Conservation (phyloP, 495 filamentous ascomycete species). For the Penicillium flavigenum region DNA sequence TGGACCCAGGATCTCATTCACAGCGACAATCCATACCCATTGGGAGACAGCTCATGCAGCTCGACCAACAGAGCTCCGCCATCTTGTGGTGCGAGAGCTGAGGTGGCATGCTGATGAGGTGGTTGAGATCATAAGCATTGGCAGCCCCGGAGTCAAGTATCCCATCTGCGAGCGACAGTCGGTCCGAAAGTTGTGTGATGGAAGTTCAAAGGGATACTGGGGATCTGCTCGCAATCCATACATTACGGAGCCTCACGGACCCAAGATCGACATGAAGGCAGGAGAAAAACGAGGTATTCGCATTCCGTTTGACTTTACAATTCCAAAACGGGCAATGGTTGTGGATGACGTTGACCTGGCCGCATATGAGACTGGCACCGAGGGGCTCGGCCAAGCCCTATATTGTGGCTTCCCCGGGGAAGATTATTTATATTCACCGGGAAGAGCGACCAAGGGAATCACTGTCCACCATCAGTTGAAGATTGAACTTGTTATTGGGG, state of each 20-base stretch:
- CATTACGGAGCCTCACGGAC: background rate
- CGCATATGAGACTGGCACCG: background rate
- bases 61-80: background rate
- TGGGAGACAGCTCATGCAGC: background rate
- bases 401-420: background rate
- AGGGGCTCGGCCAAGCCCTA: background rate
- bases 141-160: background rate
- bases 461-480: background rate
- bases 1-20: slow-evolving; percentile 1
- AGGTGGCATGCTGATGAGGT: slow-evolving; percentile 1
- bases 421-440: no score
- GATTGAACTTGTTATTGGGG: background rate
- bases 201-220: background rate
- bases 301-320: background rate
- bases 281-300: background rate
- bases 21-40: background rate
- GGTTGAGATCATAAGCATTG: slow-evolving; percentile 3
- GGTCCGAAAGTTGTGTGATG: background rate
- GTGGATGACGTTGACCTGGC: slow-evolving; percentile 3
- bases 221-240: background rate
- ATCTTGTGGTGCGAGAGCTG: slow-evolving; percentile 3
- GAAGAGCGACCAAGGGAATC: background rate
- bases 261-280: background rate
- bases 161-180: background rate
- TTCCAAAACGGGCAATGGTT: background rate